Evolutionary conservation across 495 filamentous ascomycete species (phyloP), one percentile per base, ranked within the genome.

Genomic region (Echria macrotheca): DNA sequence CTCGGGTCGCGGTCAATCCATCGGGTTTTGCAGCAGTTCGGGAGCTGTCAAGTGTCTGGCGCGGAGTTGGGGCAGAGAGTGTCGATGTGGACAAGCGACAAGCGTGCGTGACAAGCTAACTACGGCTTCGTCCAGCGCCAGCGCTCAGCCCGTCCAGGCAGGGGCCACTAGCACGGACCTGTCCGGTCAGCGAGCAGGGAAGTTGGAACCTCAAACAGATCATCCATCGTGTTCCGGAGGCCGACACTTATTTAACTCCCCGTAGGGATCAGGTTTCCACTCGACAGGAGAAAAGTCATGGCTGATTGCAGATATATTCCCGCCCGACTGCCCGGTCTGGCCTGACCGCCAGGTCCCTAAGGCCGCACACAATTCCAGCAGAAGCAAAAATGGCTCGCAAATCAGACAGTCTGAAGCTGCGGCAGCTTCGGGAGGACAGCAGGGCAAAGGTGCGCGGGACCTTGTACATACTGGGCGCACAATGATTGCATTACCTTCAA

Each of bases 1-100:
- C 56, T 53, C 31, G 37, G 44, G 37, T 40, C 52, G 47, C 9
- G 36, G 49, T 52, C 49, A 52, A 28, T 50, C 38, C 52, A 45
- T 55, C 28, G 46, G 32, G 41, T 46, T 45, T 49, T 42, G 56
- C 40, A 36, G 21, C 18, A 9, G 14, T 45, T 22, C 22, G 15
- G 29, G 8, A 25, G 41, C 29, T 17, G 12, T 45, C 6, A 52
- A 14, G 23, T 26, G 44, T 41, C 24, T 37, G 44, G 25, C 9
- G 14, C 14, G 14, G 26, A 26, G 32, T 40, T 28, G 37, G 32
- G 35, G 28, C 35, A 44, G 15, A 25, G 31, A 24, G 21, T 6
- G 22, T 17, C 38, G 24, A 11, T 22, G 17, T 4, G 4, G 0
- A 4, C 17, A 29, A 33, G n/a, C n/a, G n/a, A n/a, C n/a, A n/a